phyloP scores from a whole-genome alignment of 768 basidiomycete species.

The Naganishia vaughanmartiniae region DNA sequence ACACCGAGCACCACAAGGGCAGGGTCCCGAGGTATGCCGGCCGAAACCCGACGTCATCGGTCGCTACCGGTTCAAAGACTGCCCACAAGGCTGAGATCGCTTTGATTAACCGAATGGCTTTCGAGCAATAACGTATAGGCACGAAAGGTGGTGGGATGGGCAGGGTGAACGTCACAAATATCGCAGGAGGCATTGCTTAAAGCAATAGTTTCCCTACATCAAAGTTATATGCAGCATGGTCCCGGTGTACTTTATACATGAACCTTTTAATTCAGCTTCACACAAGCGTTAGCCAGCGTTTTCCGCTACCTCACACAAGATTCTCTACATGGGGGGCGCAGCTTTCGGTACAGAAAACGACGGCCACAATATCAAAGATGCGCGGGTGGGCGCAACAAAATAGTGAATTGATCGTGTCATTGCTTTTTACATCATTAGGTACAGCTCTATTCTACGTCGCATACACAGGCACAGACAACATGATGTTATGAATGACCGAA shows the following conservation, averaged over 20 bases:
- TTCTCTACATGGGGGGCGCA: too few species aligned
- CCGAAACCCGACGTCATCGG: constrained; percentile 81
- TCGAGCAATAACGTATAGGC: constrained; percentile 32
- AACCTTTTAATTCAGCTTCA: not conserved
- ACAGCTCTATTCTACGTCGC: not conserved
- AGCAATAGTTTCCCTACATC: constrained; percentile 14
- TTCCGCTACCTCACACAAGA: too few species aligned
- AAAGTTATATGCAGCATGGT: constrained; percentile 27
- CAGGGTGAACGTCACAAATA: constrained; percentile 13
- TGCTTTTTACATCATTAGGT: not conserved
- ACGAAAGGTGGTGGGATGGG: not conserved
- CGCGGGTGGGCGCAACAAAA: too few species aligned
- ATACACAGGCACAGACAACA: not conserved
- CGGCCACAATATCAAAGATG: too few species aligned
- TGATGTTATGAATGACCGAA: not conserved
- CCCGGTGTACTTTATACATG: constrained; percentile 7
- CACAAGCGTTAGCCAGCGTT: too few species aligned
- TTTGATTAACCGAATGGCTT: constrained; percentile 59
- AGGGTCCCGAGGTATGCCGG: constrained; percentile 92
- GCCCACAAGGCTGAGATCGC: constrained; percentile 92
- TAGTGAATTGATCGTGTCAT: too few species aligned
- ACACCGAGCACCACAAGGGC: constrained; percentile 84
- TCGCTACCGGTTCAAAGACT: constrained; percentile 54
- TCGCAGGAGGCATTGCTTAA: not conserved
- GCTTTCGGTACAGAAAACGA: too few species aligned